Evolutionary conservation across 2,329 filamentous ascomycete genomes (phyloP), one percentile per base, ranked within the genome.

Genomic region (Fusarium sp.): DNA sequence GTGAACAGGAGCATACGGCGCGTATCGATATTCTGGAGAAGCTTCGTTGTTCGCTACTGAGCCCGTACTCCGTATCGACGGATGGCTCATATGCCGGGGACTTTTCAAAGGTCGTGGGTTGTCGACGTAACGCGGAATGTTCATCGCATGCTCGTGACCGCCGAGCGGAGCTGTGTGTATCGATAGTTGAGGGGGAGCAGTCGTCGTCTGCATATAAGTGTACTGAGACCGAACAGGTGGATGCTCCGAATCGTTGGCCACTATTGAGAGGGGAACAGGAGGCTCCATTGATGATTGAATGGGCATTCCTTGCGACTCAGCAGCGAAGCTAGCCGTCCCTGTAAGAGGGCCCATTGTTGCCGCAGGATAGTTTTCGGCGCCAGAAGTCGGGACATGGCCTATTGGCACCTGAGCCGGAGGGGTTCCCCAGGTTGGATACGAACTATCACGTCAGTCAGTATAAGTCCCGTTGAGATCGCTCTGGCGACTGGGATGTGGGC

Each of bases 51-150:
- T 83, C 36, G 81, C 78, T 33, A 87, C 78, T 22, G 86, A 86
- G 39, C 81, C 79, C 14, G 78, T 77, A 71, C 83, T 85, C 61
- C 86, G 85, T 34, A 88, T 80, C 2, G 87, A 87, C 51, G 85
- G 84, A 66, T 88, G 85, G 74, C 81, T 84, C 13, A 79, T 80
- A 62, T 88, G 84, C 4, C 87, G 83, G 1, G 87, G 86, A 69
- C 86, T 87, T 77, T 89, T 89, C 38, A 84, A 78, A 17, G 87
- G 86, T 22, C 87, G 82, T 7, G 84, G 81, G 68, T 85, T 87
- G 73, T 89, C 87, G 48, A 89, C 82, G 71, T 88, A 89, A 66
- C 87, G 82, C 13, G 87, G 86, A 45, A 89, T 83, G 71, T 80
- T 87, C 57, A 88, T 80, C 20, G 80, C 80, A 60, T 79, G 81